These are phyloP conservation scores for Raphanus raphanistrum DNA, from an alignment of 345 rosid species.

Conservation along the genomic window DNA sequence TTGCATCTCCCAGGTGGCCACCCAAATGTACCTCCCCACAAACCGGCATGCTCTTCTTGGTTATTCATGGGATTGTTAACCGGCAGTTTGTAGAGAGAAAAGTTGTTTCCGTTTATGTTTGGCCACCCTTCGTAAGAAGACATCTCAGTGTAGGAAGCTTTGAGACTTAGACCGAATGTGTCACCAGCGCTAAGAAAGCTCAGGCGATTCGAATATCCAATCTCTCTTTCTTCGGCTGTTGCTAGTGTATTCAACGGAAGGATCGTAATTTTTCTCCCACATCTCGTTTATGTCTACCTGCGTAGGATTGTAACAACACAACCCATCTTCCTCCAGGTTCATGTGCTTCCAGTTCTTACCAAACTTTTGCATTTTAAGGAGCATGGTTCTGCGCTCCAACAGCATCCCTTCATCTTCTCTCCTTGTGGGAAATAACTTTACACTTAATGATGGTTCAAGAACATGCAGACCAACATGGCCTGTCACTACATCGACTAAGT, in stretches of 20 bases:
- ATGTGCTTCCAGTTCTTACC: conserved; percentile 40
- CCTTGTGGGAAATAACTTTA: conserved; percentile 53
- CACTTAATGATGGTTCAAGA: conserved; percentile 47
- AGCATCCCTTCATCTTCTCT: conserved; percentile 51
- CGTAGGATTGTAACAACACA: conserved; percentile 42
- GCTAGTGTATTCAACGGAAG: conserved; percentile 53
- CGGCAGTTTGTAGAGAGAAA: conserved; percentile 72
- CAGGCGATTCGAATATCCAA: conserved; percentile 50
- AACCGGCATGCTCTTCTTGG: conserved; percentile 63
- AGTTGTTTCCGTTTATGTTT: conserved; percentile 60
- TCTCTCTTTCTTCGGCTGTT: conserved; percentile 57
- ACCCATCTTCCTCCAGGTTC: conserved; percentile 38
- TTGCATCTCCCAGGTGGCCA: conserved; percentile 68
- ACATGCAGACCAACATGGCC: conserved; percentile 46
- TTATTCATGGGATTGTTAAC: conserved; percentile 37
- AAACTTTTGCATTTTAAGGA: conserved; percentile 49
- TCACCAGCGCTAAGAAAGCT: conserved; percentile 58
- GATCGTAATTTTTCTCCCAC: conserved; percentile 36
- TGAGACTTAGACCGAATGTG: conserved; percentile 54
- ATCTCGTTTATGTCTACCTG: conserved; percentile 47
- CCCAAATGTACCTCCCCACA: conserved; percentile 88
- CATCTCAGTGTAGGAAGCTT: conserved; percentile 51
- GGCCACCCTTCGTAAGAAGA: conserved; percentile 84
- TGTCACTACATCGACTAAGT: conserved; percentile 45
- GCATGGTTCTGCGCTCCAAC: conserved; percentile 62